Conservation (phyloP, 1,139 yeast species). For the Suhomyces yuchorum region DNA sequence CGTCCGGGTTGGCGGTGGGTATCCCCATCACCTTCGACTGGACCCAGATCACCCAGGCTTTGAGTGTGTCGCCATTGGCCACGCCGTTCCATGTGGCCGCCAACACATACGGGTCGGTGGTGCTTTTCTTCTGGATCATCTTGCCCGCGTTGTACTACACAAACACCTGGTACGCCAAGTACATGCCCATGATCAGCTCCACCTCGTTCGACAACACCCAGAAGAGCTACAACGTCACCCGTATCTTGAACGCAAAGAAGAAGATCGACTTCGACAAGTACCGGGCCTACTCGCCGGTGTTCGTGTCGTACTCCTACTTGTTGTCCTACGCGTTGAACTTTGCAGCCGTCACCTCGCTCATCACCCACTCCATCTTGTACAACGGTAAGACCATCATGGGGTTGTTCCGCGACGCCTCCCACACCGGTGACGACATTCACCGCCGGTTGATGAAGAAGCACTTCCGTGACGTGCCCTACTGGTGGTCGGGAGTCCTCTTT, state of each 20-base stretch:
- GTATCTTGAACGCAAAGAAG: conserved; percentile 21
- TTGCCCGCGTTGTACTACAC: conserved; percentile 52
- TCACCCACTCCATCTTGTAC: conserved; percentile 39
- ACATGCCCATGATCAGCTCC: conserved; percentile 50
- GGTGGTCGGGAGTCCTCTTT: conserved; percentile 41
- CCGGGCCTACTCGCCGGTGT: conserved; percentile 36
- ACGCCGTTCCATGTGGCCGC: conserved; percentile 24
- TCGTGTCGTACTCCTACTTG: conserved; percentile 40
- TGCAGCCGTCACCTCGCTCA: conserved; percentile 43
- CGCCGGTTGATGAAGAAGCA: conserved; percentile 36
- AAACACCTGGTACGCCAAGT: conserved; percentile 54
- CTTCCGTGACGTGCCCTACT: conserved; percentile 41
- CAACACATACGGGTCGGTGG: conserved; percentile 22
- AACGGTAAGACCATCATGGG: conserved; percentile 40
- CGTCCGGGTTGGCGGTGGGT: conserved; percentile 18
- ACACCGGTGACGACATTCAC: conserved; percentile 43
- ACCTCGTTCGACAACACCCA: conserved; percentile 49
- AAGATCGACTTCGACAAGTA: conserved; percentile 28
- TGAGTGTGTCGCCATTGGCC: conserved; percentile 22
- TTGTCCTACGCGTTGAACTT: conserved; percentile 43
- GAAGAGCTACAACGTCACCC: conserved; percentile 41
- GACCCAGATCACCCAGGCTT: conserved; percentile 42
- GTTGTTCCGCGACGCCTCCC: conserved; percentile 27
- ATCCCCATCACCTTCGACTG: conserved; percentile 52
- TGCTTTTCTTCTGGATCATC: conserved; percentile 45